Conservation (phyloP, 768 basidiomycete genomes). For the Macrolepiota albuminosa region DNA sequence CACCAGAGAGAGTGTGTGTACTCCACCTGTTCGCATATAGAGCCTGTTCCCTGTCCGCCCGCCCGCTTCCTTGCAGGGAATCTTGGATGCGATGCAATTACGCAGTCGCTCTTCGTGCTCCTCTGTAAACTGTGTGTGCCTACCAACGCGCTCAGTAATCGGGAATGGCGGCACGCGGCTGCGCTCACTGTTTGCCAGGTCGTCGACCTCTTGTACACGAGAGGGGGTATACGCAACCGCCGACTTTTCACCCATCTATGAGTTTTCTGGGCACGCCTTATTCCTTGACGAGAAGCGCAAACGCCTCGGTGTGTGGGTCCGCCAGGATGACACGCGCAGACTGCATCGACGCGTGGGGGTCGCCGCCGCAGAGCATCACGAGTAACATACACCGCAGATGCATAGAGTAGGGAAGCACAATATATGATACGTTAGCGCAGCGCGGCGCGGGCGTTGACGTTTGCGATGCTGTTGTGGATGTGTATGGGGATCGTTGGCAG, state of each 20-base stretch:
- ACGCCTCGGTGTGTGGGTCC: constrained; percentile 74
- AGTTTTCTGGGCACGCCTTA: constrained; percentile 69
- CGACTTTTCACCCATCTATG: constrained; percentile 82
- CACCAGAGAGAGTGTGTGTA: no score
- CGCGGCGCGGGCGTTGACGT: constrained; percentile 64
- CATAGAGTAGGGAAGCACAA: no score
- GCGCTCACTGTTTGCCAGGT: constrained; percentile 67
- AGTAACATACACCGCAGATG: no score
- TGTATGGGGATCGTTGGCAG: constrained; percentile 66
- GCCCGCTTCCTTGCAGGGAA: constrained; percentile 78
- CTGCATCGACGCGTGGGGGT: constrained; percentile 66
- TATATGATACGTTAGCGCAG: constrained; percentile 63
- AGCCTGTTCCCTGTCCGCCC: constrained; percentile 79
- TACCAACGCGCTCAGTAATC: constrained; percentile 20
- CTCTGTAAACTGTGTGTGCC: constrained; percentile 74
- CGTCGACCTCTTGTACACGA: constrained; percentile 81
- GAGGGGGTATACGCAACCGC: constrained; percentile 60
- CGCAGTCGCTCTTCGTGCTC: constrained; percentile 74
- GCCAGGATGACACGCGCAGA: constrained; percentile 74
- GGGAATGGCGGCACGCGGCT: no score
- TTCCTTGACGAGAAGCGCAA: constrained; percentile 65
- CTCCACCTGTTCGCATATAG: constrained; percentile 70
- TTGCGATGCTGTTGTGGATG: constrained; percentile 77
- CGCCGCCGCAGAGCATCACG: constrained; percentile 53
- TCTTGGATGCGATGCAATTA: constrained; percentile 76